Base-by-base conservation (phyloP, 306 rosid species). In the Vigna mungo region DNA sequence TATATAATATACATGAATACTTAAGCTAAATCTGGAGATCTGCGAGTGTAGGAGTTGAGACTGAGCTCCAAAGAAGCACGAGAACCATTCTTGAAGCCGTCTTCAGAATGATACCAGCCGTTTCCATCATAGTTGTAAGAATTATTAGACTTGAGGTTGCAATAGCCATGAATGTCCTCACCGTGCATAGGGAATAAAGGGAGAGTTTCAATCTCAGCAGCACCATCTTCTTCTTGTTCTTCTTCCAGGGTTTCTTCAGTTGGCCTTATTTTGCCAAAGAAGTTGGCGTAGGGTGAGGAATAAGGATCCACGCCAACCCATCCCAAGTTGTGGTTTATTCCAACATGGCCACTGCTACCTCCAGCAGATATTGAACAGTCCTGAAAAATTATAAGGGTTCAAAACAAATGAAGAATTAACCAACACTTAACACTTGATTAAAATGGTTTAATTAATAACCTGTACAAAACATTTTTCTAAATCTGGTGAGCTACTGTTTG, bases 131-230 rank as follows among this genome's bases (percentile, higher is more conserved):
- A 86, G 71, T 80, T 77, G 25, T 83, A 74, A n/a, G 88, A 85
- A 80, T 84, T 80, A 18, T 84, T 80, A 16, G 97, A 72, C 63
- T 74, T 89, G 61, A 86, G 68, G 85, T 79, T 83, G 85, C 83
- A 86, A 76, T 83, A 90, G 77, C 88, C 95, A 32, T 84, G 84
- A 73, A 90, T 71, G 68, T 89, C 94, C 21, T 89, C 99, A 27
- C 87, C 89, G 30, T 90, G 99, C 90, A 92, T 88, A 60, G 99
- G 99, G 66, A 95, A 95, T 41, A 95, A 90, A 15, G 97, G 97
- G 41, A 95, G 99, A 8, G 97, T 95, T 85, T 95, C 97, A 78
- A 92, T 90, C 74, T 89, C 92, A 37, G 76, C 80, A n/a, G 48
- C 52, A 2, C 70, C 74, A 6, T 74, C 79, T 47, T 52, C 82